These are phyloP conservation scores for Exserohilum turcica DNA, from an alignment of 2,329 filamentous ascomycete species.

Conservation along the genomic window DNA sequence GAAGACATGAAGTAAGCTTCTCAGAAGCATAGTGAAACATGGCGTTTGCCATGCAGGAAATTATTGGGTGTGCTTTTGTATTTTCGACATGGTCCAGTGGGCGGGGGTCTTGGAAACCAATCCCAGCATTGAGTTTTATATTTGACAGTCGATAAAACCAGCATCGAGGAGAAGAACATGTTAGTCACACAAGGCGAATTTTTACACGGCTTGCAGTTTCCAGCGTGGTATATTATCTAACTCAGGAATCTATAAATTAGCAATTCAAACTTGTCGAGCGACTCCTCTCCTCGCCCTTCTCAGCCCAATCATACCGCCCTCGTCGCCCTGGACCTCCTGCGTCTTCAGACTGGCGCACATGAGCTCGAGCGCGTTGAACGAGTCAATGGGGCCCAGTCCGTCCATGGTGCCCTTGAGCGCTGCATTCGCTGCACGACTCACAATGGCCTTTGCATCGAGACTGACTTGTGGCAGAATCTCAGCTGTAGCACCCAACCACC, in stretches of 20 bases:
- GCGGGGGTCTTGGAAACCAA: not conserved
- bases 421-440: conserved; percentile 16
- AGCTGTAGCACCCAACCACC: conserved; percentile 36
- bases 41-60: too few relatives aligned
- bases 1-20: not conserved
- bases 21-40: too few relatives aligned
- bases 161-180: not conserved
- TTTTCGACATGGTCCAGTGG: not conserved
- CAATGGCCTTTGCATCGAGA: conserved; percentile 18
- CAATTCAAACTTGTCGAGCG: conserved; percentile 16
- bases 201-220: not conserved
- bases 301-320: conserved; percentile 21
- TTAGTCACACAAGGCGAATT: not conserved
- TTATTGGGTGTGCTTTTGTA: not conserved
- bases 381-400: conserved; percentile 17
- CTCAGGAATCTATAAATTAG: not conserved
- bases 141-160: too few relatives aligned
- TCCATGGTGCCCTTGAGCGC: conserved; percentile 13
- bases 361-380: conserved; percentile 25
- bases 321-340: conserved; percentile 20
- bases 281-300: conserved; percentile 13
- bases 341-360: conserved; percentile 24
- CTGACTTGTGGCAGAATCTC: conserved; percentile 25
- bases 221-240: not conserved
- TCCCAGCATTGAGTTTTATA: too few relatives aligned